Evolutionary conservation across 495 filamentous ascomycete species (phyloP).

Genomic region (Daldinia grandis): DNA sequence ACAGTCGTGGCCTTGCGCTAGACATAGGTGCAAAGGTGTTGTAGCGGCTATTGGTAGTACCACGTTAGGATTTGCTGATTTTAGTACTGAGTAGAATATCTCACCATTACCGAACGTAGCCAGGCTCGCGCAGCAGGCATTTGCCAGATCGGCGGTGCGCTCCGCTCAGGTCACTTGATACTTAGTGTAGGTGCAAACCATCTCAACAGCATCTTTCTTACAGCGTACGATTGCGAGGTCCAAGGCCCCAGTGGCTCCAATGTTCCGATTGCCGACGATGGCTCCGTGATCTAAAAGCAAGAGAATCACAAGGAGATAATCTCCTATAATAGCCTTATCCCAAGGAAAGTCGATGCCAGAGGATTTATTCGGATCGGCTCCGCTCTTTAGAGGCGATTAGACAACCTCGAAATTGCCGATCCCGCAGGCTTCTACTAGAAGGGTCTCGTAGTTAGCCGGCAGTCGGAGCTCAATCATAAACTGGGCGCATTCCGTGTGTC

Average conservation of each 20-base stretch:
- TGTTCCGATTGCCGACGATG: neutral
- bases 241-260: conserved; percentile 10
- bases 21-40: conserved; percentile 8
- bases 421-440: conserved; percentile 26
- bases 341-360: neutral
- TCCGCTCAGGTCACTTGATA: conserved; percentile 18
- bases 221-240: conserved; percentile 26
- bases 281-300: conserved; percentile 31
- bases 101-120: neutral
- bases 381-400: conserved; percentile 7
- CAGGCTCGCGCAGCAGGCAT: neutral
- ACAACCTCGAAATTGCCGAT: neutral
- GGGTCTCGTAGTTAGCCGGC: neutral
- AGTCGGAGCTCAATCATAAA: conserved; percentile 14
- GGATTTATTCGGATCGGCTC: conserved; percentile 28
- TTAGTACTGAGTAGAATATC: conserved; percentile 1
- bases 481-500: neutral
- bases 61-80: neutral
- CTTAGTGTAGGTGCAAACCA: conserved; percentile 5
- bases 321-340: neutral
- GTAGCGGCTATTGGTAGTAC: neutral
- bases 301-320: neutral
- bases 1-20: neutral
- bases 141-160: conserved; percentile 15
- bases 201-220: neutral